Evolutionary conservation across 352 stramenopile genomes (phyloP).

Genomic region (Globisporangium nodosum): DNA sequence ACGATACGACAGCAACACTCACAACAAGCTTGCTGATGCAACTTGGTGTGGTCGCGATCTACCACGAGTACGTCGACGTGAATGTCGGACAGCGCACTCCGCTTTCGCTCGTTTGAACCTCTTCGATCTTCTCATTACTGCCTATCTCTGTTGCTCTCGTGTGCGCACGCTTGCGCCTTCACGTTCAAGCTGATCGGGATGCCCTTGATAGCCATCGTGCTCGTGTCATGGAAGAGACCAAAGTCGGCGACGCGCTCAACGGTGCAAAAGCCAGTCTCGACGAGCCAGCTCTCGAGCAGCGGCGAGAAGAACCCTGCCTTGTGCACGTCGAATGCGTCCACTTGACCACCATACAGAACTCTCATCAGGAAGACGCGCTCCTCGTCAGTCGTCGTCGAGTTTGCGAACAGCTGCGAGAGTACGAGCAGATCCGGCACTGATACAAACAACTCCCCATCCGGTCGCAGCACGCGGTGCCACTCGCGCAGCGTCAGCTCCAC

Average conservation of each 20-base stretch:
- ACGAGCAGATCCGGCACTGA: constrained; percentile 60
- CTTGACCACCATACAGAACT: constrained; percentile 71
- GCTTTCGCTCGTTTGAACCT: no score
- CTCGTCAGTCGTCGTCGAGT: constrained; percentile 41
- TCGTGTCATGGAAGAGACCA: constrained; percentile 53
- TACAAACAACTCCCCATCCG: constrained; percentile 48
- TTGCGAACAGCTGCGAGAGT: constrained; percentile 53
- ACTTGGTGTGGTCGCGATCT: no score
- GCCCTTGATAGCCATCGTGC: constrained; percentile 30
- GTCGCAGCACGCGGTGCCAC: constrained; percentile 63
- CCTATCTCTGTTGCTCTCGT: neutral
- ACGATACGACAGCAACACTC: no score
- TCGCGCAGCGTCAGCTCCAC: constrained; percentile 51
- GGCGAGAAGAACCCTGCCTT: constrained; percentile 64
- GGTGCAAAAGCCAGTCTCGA: constrained; percentile 49
- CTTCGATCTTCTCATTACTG: neutral
- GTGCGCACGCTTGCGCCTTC: constrained; percentile 30
- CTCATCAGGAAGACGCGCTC: constrained; percentile 62
- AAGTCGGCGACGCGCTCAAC: constrained; percentile 43
- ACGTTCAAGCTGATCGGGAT: constrained; percentile 63
- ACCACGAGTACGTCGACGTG: no score
- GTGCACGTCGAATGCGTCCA: constrained; percentile 67
- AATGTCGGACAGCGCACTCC: no score
- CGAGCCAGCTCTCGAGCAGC: constrained; percentile 43
- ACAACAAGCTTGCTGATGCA: no score